Percentiles rank a stretch among this genome's conserved stretches.
phyloP scores from a whole-genome alignment of 805 yeast species.

The Ogataea trehalophila region DNA sequence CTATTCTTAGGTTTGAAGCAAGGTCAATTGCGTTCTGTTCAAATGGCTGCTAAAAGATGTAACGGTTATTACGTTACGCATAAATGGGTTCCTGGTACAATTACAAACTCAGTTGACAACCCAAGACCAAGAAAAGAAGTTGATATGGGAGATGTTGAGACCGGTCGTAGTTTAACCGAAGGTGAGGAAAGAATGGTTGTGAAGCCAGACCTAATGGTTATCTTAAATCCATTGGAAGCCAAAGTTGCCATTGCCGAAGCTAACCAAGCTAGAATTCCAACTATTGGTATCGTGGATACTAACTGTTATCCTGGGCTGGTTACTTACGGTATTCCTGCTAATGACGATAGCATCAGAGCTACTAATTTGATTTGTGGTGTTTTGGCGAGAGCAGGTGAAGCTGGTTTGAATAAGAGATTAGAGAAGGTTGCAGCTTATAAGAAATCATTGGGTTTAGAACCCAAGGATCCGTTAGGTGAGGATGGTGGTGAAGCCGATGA shows the following conservation, averaged over 20 bases:
- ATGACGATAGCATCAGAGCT: constrained; percentile 85
- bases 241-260: constrained; percentile 80
- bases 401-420: constrained; percentile 61
- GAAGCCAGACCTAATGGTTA: constrained; percentile 84
- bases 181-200: constrained; percentile 50
- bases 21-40: constrained; percentile 70
- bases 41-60: constrained; percentile 71
- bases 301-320: constrained; percentile 86
- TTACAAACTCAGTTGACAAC: constrained; percentile 69
- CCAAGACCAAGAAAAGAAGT: constrained; percentile 68
- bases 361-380: constrained; percentile 78
- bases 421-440: constrained; percentile 33
- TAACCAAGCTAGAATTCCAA: constrained; percentile 75
- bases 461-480: constrained; percentile 13
- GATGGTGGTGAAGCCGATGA: constrained; percentile 2
- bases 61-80: constrained; percentile 77
- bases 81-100: constrained; percentile 93
- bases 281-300: constrained; percentile 91
- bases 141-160: constrained; percentile 65
- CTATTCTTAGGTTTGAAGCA: constrained; percentile 80
- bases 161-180: constrained; percentile 51
- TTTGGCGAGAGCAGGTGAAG: constrained; percentile 77
- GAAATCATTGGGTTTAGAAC: constrained; percentile 23
- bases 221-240: constrained; percentile 86
- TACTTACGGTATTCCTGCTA: constrained; percentile 94